phyloP scores from a whole-genome alignment of 208 protist genomes.

The Leishmania amazonensis region DNA sequence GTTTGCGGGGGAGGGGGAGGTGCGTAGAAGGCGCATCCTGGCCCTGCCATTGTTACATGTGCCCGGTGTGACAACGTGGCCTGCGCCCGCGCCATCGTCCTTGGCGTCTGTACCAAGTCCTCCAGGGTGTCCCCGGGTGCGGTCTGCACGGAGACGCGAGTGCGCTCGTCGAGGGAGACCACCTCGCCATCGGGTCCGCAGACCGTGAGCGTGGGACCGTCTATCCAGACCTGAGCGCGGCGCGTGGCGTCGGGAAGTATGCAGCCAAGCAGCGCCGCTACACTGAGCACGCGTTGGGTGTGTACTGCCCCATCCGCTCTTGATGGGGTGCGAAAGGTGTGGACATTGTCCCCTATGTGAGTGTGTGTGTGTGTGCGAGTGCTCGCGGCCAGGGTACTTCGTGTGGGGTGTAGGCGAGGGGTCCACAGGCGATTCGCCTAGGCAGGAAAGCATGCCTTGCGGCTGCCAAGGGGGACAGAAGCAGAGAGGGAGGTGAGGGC shows the following conservation, averaged over 20 bases:
- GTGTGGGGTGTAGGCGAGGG: not conserved
- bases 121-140: not conserved
- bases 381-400: not conserved
- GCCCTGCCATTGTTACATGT: not conserved
- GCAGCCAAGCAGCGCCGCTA: not conserved
- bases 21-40: not conserved
- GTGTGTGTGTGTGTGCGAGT: not conserved
- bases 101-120: not conserved
- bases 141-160: not conserved
- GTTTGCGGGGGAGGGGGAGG: no score
- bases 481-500: not conserved
- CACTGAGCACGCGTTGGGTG: not conserved
- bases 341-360: not conserved
- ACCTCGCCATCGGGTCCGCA: not conserved
- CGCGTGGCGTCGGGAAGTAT: not conserved
- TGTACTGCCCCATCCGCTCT: not conserved
- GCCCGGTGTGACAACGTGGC: not conserved
- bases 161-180: not conserved
- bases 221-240: not conserved
- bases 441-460: not conserved
- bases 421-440: not conserved
- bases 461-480: not conserved
- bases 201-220: not conserved
- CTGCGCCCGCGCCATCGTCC: not conserved
- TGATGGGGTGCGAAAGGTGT: not conserved